Conservation (phyloP, 306 rosid species). For the Ammopiptanthus mongolicus region DNA sequence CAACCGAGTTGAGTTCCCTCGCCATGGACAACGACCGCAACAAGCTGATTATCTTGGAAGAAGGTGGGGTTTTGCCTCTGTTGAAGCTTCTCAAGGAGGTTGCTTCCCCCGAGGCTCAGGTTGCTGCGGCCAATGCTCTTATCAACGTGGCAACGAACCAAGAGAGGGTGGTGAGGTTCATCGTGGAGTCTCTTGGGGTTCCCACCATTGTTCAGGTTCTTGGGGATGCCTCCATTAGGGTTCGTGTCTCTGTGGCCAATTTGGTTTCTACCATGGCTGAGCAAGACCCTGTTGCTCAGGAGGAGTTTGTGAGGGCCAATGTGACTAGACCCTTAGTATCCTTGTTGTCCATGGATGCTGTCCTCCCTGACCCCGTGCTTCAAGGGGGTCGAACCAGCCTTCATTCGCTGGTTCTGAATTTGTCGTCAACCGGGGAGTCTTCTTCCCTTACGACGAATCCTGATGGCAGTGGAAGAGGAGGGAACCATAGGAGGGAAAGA, state of each 20-base stretch:
- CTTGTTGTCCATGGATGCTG: slow-evolving; percentile 53
- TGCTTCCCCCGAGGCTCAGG: slow-evolving; percentile 57
- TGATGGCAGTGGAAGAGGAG: slow-evolving; percentile 60
- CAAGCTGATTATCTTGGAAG: slow-evolving; percentile 69
- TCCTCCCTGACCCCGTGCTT: slow-evolving; percentile 48
- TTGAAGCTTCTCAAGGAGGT: slow-evolving; percentile 63
- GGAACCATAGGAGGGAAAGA: slow-evolving; percentile 43
- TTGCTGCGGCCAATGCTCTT: slow-evolving; percentile 69
- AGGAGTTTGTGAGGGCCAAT: slow-evolving; percentile 75
- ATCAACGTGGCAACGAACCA: slow-evolving; percentile 38
- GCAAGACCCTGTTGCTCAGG: slow-evolving; percentile 39
- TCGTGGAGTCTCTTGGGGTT: slow-evolving; percentile 40
- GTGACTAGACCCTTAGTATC: slow-evolving; percentile 69
- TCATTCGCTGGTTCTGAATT: slow-evolving; percentile 52
- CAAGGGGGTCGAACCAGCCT: slow-evolving; percentile 40
- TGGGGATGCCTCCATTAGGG: slow-evolving; percentile 49
- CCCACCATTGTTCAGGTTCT: slow-evolving; percentile 63
- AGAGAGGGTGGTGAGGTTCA: slow-evolving; percentile 38
- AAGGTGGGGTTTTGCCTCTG: slow-evolving; percentile 68
- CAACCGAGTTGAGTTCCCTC: slow-evolving; percentile 41
- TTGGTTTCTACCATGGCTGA: slow-evolving; percentile 70
- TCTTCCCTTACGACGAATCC: slow-evolving; percentile 28
- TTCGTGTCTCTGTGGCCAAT: slow-evolving; percentile 56
- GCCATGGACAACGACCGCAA: slow-evolving; percentile 58
- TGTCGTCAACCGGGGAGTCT: slow-evolving; percentile 10